Percentiles rank a stretch among this genome's conserved stretches.
These are phyloP conservation scores for Rhodotorula toruloides DNA, from an alignment of 768 basidiomycete species.

Conservation along the genomic window DNA sequence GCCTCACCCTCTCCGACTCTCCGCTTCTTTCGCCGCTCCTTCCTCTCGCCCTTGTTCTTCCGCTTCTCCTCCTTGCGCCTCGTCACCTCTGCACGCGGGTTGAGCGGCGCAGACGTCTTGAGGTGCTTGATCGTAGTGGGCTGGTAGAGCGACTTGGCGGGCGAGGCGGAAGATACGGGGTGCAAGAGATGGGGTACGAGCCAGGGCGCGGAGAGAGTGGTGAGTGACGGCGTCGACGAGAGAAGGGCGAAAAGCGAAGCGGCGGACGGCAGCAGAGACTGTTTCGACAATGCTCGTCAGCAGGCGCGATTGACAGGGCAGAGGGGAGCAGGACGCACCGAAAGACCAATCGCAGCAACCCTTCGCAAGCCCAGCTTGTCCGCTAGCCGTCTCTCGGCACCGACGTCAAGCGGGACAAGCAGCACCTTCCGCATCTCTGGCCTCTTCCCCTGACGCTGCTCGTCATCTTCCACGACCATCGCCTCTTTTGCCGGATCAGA, in stretches of 20 bases:
- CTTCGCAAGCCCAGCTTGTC: slow-evolving; percentile 62
- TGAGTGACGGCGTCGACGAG: slow-evolving; percentile 49
- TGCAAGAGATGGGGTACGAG: slow-evolving; percentile 46
- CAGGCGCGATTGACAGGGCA: not conserved
- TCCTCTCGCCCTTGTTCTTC: not conserved
- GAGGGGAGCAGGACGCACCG: slow-evolving; percentile 58
- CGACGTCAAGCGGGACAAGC: slow-evolving; percentile 62
- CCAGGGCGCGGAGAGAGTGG: slow-evolving; percentile 63
- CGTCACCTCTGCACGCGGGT: slow-evolving; percentile 66
- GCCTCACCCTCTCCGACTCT: not conserved
- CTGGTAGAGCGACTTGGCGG: slow-evolving; percentile 48
- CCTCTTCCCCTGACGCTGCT: slow-evolving; percentile 3
- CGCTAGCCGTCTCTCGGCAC: slow-evolving; percentile 61
- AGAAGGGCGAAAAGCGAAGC: slow-evolving; percentile 47
- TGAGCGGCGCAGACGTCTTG: slow-evolving; percentile 68
- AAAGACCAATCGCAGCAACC: slow-evolving; percentile 62
- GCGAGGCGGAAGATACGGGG: slow-evolving; percentile 30
- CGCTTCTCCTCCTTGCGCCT: slow-evolving; percentile 1
- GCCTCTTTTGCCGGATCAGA: not conserved
- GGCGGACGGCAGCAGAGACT: slow-evolving; percentile 52
- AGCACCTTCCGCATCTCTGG: slow-evolving; percentile 47
- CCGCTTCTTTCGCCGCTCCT: not conserved
- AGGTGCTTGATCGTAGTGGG: slow-evolving; percentile 78
- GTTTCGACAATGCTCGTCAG: not conserved
- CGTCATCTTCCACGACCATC: not conserved